Evolutionary conservation across 2,329 filamentous ascomycete genomes (phyloP).

Genomic region (Cryphonectria japonica): DNA sequence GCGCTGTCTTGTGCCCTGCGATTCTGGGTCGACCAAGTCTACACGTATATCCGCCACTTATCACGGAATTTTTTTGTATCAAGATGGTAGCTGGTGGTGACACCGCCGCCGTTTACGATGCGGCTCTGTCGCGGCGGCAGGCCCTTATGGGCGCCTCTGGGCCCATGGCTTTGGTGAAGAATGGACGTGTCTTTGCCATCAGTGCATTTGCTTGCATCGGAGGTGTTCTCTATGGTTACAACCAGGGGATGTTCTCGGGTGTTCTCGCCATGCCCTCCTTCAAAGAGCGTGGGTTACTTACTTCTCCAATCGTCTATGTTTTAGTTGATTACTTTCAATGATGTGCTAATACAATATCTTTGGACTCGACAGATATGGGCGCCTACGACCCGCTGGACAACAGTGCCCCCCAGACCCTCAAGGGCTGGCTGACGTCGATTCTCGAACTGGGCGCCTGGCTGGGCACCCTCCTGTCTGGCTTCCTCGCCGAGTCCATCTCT

Average conservation of each 20-base stretch:
- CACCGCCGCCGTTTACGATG: slow-evolving; percentile 50
- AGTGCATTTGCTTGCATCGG: slow-evolving; percentile 66
- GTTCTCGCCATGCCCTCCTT: slow-evolving; percentile 63
- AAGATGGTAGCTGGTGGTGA: slow-evolving; percentile 47
- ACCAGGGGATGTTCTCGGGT: slow-evolving; percentile 77
- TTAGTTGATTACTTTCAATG: too few species aligned
- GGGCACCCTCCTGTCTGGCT: slow-evolving; percentile 71
- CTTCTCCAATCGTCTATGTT: not conserved
- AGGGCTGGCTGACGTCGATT: slow-evolving; percentile 67
- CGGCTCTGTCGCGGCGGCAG: slow-evolving; percentile 55
- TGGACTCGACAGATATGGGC: slow-evolving; percentile 53
- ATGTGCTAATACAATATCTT: not conserved
- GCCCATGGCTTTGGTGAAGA: slow-evolving; percentile 58
- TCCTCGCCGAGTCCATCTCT: slow-evolving; percentile 70
- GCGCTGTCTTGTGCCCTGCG: not conserved
- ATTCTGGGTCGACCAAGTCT: not conserved
- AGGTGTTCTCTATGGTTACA: slow-evolving; percentile 70
- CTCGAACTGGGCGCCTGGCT: slow-evolving; percentile 78
- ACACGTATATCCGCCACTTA: not conserved
- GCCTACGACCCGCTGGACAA: slow-evolving; percentile 52
- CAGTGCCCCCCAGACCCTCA: slow-evolving; percentile 54
- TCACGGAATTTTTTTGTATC: too few species aligned
- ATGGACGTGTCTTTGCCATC: slow-evolving; percentile 63
- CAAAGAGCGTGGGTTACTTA: slow-evolving; percentile 47
- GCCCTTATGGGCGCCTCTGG: slow-evolving; percentile 58